Evolutionary conservation across 768 basidiomycete genomes (phyloP), one percentile per base, ranked within the genome.

Genomic region (Hygrocybe coccinea): DNA sequence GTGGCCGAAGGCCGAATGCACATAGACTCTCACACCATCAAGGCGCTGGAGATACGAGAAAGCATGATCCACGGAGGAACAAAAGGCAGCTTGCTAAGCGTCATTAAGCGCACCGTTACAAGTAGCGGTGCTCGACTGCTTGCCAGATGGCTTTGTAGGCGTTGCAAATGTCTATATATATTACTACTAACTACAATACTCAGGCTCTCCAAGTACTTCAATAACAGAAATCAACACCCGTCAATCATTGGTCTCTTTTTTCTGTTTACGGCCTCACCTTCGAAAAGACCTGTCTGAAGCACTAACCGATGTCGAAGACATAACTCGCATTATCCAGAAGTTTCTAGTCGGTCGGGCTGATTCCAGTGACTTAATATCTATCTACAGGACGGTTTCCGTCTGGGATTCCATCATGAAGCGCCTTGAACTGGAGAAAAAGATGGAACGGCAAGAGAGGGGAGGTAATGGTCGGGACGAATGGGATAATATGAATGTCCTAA

Each of bases 11-110:
- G 76, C 22, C 77, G 85, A n/a, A 91, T 95, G 89, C 87, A 91
- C 60, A 90, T 95, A 54, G 92, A 95, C 65, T 79, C 87, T 3
- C 85, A 93, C 65, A 93, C 92, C 1, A 86, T 93, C 69, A 86
- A 87, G 65, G 86, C 87, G n/a, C 80, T 94, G 44, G 92, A 95
- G 68, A 86, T 95, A 51, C 78, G 84, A 21, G 89, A 92, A 71
- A 79, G 78, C 29, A 77, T 83, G 24, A 75, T 83, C 29, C 90
- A 92, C 62, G 88, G 89, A 0, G 84, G 89, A 0, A 67, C 73
- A 10, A 81, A 79, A 54, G 92, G 92, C 3, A 91, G 85, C 62
- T 75, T 95, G 53, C 63, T 92, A 33, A 86, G 82, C 60, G 80
- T 80, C 33, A 76, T 93, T 54, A 91, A 86, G 64, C 79, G 88